Base-by-base conservation (phyloP, 164 flowering plant species). In the Tetracentron sinense region DNA sequence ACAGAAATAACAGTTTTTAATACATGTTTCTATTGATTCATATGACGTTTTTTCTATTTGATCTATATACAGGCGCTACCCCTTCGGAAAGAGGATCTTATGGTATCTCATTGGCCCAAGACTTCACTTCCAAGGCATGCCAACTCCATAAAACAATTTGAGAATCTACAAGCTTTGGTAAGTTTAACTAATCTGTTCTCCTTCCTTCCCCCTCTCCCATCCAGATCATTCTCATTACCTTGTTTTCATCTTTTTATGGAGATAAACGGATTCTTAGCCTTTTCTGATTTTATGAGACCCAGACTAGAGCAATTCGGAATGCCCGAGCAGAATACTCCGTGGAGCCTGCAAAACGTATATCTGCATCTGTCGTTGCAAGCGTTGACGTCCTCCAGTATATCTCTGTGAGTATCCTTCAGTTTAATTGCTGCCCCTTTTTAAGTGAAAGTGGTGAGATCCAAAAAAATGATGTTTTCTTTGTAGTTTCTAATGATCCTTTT, bases 271-370 rank as follows among this genome's bases (percentile, higher is more conserved):
- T 17, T 51, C 49, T 0, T 26, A 0, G 16, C 1, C 62, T 30
- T 44, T 54, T 65, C 25, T 25, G 25, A 28, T 27, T 14, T 52
- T 44, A 19, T 59, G 51, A 25, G 48, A 20, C 44, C 30, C 72
- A 86, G 98, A 90, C 85, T 16, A 83, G 83, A 74, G 90, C 97
- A 50, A 79, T 93, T 54, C 81, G 98, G 48, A 93, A 93, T 85
- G 97, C 86, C 49, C 83, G 98, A 62, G 98, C 98, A 63, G 97
- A 93, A 71, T 90, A 93, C 69, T 86, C 90, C 54, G 98, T 90
- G 69, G 96, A 84, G 72, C 97, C 98, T 71, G 93, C 79, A 62
- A 88, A 81, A 67, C 92, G 92, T 58, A 90, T 93, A 59, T 87
- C 98, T 59, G 97, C 96, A 61, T 82, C 89, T 48, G 73, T 93